Base-by-base conservation (phyloP, 495 filamentous ascomycete species). In the Daldinia caldariorum region DNA sequence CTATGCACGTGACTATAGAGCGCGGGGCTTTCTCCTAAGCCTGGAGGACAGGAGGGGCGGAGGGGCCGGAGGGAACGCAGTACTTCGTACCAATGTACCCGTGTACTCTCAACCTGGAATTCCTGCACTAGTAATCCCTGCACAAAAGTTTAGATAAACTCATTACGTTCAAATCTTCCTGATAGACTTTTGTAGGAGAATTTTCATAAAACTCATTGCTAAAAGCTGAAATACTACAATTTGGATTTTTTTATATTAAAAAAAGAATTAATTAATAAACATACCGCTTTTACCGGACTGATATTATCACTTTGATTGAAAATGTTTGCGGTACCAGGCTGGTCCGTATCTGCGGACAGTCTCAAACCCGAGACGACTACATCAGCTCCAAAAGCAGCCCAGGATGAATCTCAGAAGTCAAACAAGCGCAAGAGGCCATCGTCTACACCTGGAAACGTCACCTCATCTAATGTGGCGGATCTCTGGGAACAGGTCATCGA, bases 311-410 rank as follows among this genome's bases (percentile, higher is more conserved):
- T 62, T 68, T 45, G 6, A 32, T 57, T 67, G 1, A 80, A 39
- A 6, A 97, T 99, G 95, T 99, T 99, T 77, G 88, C 94, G 4
- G 94, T 97, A 58, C 91, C 91, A 69, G 95, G 94, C 67, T 97
- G 94, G 92, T 90, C 91, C 20, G 82, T 97, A 29, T 85, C 92
- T 66, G 84, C 88, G 58, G 85, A 87, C 70, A 82, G 81, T 51
- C 86, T 94, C 56, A 92, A 91, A 79, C 78, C 86, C 22, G 93
- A 97, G 80, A 84, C 80, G 32, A 83, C 87, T 16, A 69, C 53
- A 37, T 53, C 49, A 49, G 53, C 53, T 16, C 70, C 56, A 58
- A 64, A 74, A 32, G 72, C 71, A 13, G 76, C 72, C 32, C 68
- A 66, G 26, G 72, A 74, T 65, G 63, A 73, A 20, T 58, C 72